Evolutionary conservation across 257 asterid species (phyloP).

Genomic region (Solanum sejunctum): DNA sequence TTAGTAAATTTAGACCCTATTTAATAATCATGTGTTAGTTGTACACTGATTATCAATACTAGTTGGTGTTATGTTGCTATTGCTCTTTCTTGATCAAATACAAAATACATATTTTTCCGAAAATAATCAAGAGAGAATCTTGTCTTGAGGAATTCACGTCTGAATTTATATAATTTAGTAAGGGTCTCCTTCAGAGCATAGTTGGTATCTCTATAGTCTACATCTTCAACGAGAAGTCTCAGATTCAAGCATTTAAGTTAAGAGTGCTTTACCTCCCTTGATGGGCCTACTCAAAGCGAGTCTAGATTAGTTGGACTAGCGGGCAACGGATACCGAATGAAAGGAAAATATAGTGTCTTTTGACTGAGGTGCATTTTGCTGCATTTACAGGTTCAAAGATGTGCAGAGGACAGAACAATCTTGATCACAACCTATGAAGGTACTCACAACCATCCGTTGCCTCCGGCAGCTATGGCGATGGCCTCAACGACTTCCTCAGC

Average conservation of each 20-base stretch:
- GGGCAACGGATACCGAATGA: neutral
- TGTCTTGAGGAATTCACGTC: neutral
- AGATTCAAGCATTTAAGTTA: neutral
- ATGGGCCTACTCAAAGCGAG: neutral
- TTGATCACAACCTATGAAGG: conserved; percentile 89
- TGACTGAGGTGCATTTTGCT: neutral
- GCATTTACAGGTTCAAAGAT: conserved; percentile 68
- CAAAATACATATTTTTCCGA: neutral
- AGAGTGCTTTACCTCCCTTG: neutral
- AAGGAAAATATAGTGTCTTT: neutral
- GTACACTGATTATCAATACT: neutral
- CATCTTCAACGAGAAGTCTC: neutral
- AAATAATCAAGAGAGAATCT: neutral
- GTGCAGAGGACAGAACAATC: conserved; percentile 65
- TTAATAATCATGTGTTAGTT: neutral
- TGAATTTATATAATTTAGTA: neutral
- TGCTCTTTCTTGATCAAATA: neutral
- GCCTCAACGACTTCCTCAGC: conserved; percentile 95
- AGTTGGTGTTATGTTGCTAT: neutral
- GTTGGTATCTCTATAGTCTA: neutral
- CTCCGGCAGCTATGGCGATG: conserved; percentile 98
- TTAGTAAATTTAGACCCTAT: neutral
- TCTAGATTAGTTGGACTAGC: neutral
- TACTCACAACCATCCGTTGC: conserved; percentile 85
- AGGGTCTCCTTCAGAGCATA: neutral